A percentile compares a stretch with the other conserved stretches of the same genome.
phyloP scores from a whole-genome alignment of 108 stramenopile species.

The Discostella stelligeroides region DNA sequence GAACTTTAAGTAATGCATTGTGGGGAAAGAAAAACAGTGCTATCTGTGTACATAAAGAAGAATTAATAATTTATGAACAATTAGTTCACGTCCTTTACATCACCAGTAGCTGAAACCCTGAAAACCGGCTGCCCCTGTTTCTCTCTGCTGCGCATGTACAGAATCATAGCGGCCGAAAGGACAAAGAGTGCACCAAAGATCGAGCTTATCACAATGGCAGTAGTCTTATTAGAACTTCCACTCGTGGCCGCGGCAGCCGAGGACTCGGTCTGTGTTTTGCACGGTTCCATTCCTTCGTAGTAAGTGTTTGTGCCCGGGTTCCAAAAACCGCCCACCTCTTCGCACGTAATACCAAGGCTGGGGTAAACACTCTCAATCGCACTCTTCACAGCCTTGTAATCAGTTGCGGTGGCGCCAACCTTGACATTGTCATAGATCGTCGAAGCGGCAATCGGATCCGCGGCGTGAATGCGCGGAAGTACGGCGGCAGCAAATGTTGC shows the following conservation, averaged over 20 bases:
- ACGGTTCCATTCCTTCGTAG: constrained; percentile 45
- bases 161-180: constrained; percentile 23
- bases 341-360: constrained; percentile 63
- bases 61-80: too few relatives aligned
- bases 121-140: constrained; percentile 34
- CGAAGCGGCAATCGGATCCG: constrained; percentile 51
- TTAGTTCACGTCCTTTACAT: constrained; percentile 9
- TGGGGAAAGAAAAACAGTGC: too few relatives aligned
- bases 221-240: constrained; percentile 13
- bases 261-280: constrained; percentile 15
- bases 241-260: constrained; percentile 1
- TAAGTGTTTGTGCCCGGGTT: constrained; percentile 36
- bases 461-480: constrained; percentile 66
- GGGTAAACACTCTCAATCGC: constrained; percentile 72
- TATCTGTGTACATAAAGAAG: too few relatives aligned
- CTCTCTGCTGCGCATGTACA: constrained; percentile 40
- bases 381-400: constrained; percentile 58
- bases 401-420: constrained; percentile 40
- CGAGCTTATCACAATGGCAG: constrained; percentile 7
- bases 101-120: constrained; percentile 10
- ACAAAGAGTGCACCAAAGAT: constrained; percentile 25
- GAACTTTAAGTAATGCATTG: too few relatives aligned
- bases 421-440: constrained; percentile 72
- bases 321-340: constrained; percentile 71
- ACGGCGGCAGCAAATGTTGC: constrained; percentile 76